Evolutionary conservation across 2,329 filamentous ascomycete genomes (phyloP), one percentile per base, ranked within the genome.

Genomic region (Aspergillus tubingensis): DNA sequence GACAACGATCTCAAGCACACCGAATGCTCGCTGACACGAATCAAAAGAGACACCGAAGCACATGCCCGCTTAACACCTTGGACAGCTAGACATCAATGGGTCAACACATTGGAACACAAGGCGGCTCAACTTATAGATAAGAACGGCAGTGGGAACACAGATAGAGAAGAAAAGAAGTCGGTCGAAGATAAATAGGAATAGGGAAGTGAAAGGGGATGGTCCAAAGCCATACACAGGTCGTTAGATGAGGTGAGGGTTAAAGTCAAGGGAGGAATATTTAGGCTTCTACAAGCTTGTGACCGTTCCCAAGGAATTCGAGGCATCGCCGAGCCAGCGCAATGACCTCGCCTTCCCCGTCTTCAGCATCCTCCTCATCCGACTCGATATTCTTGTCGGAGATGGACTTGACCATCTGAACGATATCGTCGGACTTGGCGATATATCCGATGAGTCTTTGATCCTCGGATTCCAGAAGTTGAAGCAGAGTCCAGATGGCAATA

Each of bases 401-500:
- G 65, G 87, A 86, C 75, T 91, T 91, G 64, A 98, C 95, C 85
- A 96, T 92, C 63, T 91, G 87, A 59, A 97, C 91, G 66, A 99
- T 90, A 66, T 96, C 92, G 65, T 94, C 91, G 1, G 92, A 93
- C 72, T 94, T 91, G 69, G 91, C 88, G 68, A 99, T 97, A 52
- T 92, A 87, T 53, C 88, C 88, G 64, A 97, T 90, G n/a, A 99
- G 83, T 58, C 87, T 89, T 78, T 91, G 88, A 74, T 99, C 94
- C 74, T 96, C 93, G 0, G 94, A 97, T 78, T 99, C 95, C 54
- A 99, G 88, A 4, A 99, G 85, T 74, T 99, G 95, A 3, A 99
- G 85, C 51, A 99, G 80, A 1, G 95, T 99, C 95, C 95, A 99
- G 65, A 98, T 96, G 54, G 95, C 95, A 72, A 99, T 99, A 75